Percentiles rank a stretch among this genome's conserved stretches.
These are phyloP conservation scores for Coniochaeta sp. DNA, from an alignment of 2,329 filamentous ascomycete genomes.

Conservation along the genomic window DNA sequence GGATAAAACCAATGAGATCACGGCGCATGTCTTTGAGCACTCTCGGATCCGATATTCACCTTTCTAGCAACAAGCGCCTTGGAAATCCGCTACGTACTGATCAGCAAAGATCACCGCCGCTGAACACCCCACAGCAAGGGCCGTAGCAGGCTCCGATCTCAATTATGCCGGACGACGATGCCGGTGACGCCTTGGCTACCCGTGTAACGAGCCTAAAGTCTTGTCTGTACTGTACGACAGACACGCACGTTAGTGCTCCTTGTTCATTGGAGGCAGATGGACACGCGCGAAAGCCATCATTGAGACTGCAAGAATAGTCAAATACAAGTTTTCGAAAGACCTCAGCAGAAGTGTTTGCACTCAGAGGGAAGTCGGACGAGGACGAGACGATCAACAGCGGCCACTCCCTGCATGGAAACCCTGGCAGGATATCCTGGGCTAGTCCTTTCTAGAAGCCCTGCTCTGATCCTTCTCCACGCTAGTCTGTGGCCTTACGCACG, in stretches of 20 bases:
- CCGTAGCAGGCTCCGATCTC: background rate
- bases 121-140: background rate
- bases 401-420: constrained; percentile 5
- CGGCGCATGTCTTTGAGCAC: background rate
- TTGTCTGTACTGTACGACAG: background rate
- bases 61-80: background rate
- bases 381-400: background rate
- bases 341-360: too few species aligned
- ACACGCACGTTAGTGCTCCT: background rate
- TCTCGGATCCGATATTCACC: background rate
- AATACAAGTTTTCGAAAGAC: background rate
- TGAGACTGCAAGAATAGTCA: background rate
- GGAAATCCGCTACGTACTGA: background rate
- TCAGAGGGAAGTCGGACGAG: background rate
- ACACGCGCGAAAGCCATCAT: background rate
- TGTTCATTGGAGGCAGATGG: background rate
- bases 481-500: background rate
- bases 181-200: background rate
- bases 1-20: background rate
- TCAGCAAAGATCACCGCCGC: background rate
- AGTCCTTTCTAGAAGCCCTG: constrained; percentile 3
- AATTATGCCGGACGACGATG: background rate
- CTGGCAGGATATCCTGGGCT: background rate
- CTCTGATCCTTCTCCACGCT: background rate
- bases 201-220: background rate